Conservation (phyloP, 148 eudicot genomes). For the Persicaria maculosa region DNA sequence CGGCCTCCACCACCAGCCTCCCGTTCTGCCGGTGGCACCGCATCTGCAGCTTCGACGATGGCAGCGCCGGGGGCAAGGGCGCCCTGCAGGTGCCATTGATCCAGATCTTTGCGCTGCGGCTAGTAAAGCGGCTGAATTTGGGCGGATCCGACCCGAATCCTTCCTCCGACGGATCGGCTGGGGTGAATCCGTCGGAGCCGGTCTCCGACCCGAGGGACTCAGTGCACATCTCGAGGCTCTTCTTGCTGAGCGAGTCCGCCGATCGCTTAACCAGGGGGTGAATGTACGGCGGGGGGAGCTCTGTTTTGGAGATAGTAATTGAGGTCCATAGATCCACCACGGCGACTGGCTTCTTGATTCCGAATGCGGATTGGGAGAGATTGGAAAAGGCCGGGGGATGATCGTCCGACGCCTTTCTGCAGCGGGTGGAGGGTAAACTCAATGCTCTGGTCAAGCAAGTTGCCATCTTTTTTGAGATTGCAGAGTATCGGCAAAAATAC, state of each 20-base stretch:
- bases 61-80: conserved; percentile 67
- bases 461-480: not conserved
- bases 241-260: conserved; percentile 40
- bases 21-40: conserved; percentile 64
- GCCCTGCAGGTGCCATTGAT: conserved; percentile 1
- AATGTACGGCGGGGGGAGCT: conserved; percentile 41
- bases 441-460: not conserved
- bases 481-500: not conserved
- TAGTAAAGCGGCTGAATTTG: not conserved
- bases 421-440: not conserved
- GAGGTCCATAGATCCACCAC: not conserved
- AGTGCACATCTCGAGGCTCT: conserved; percentile 84
- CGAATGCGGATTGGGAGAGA: not conserved
- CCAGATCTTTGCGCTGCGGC: not conserved
- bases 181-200: conserved; percentile 60
- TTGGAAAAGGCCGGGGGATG: not conserved
- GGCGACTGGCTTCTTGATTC: not conserved
- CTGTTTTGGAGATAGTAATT: conserved; percentile 3
- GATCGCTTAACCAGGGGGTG: conserved; percentile 59
- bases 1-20: conserved; percentile 71
- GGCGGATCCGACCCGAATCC: not conserved
- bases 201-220: conserved; percentile 94
- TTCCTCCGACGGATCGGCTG: conserved; percentile 9
- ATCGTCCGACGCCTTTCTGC: not conserved
- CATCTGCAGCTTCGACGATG: conserved; percentile 44